These are phyloP conservation scores for Turritis glabra DNA, from an alignment of 345 rosid genomes.

Conservation along the genomic window DNA sequence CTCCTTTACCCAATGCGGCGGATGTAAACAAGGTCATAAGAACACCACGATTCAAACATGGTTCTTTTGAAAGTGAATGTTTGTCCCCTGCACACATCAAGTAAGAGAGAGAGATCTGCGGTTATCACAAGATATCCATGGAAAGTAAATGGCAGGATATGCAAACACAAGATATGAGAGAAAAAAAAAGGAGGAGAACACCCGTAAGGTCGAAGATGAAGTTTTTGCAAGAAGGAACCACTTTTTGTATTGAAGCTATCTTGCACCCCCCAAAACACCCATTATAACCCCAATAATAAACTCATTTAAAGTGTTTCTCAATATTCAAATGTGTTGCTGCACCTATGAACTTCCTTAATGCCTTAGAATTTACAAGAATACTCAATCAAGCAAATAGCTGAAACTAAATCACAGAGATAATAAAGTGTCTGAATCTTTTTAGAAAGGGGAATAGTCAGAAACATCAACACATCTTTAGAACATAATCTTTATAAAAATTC, in stretches of 20 bases:
- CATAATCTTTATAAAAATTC: neutral
- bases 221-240: neutral
- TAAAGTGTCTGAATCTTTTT: constrained; percentile 1
- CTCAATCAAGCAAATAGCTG: no score
- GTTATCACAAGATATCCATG: neutral
- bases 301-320: no score
- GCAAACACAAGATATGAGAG: neutral
- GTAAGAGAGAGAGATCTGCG: neutral
- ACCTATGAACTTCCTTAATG: neutral
- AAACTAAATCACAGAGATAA: constrained; percentile 14
- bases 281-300: no score
- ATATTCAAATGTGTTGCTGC: neutral
- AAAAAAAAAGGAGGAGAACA: neutral
- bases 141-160: neutral
- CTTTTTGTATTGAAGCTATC: neutral
- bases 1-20: constrained; percentile 64
- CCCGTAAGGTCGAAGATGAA: neutral
- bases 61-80: constrained; percentile 48
- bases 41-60: constrained; percentile 51
- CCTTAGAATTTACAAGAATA: neutral
- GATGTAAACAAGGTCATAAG: constrained; percentile 55
- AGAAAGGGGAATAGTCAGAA: neutral
- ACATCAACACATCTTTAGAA: neutral
- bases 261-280: no score
- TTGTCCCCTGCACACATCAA: constrained; percentile 51